These are phyloP conservation scores for Flaveria brownii DNA, from an alignment of 129 eudicot species.

Conservation along the genomic window DNA sequence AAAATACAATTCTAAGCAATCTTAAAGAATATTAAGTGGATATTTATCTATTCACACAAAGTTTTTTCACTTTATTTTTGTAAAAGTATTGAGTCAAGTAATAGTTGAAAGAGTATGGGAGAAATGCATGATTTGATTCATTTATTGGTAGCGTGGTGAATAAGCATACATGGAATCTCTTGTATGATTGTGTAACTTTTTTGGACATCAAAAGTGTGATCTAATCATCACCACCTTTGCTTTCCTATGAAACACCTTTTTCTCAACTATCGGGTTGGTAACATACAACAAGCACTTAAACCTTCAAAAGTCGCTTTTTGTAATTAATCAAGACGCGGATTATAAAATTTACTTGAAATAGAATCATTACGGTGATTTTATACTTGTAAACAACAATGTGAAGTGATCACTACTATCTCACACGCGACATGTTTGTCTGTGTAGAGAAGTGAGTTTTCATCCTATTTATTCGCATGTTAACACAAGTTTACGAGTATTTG, in stretches of 20 bases:
- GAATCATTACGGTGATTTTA: background rate
- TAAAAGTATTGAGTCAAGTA: background rate
- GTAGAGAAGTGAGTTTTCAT: background rate
- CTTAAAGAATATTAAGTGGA: background rate
- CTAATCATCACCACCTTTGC: constrained; percentile 28
- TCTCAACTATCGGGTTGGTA: constrained; percentile 25
- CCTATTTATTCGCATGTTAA: no score
- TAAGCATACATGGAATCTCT: constrained; percentile 31
- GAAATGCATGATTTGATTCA: constrained; percentile 23
- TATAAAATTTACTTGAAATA: background rate
- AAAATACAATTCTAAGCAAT: background rate
- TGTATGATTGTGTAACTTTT: constrained; percentile 30
- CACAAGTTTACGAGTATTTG: background rate
- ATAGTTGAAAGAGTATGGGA: constrained; percentile 13
- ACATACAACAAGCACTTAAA: background rate
- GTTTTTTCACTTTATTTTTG: background rate
- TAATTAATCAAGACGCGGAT: background rate
- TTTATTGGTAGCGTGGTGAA: constrained; percentile 20
- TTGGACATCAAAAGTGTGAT: constrained; percentile 16
- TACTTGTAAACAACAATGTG: background rate
- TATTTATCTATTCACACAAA: background rate
- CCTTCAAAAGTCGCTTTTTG: background rate
- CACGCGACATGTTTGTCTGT: no score
- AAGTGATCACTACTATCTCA: no score
- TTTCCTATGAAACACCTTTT: constrained; percentile 25